These are phyloP conservation scores for Auricularia sp. DNA, from an alignment of 768 basidiomycete species.

Conservation along the genomic window DNA sequence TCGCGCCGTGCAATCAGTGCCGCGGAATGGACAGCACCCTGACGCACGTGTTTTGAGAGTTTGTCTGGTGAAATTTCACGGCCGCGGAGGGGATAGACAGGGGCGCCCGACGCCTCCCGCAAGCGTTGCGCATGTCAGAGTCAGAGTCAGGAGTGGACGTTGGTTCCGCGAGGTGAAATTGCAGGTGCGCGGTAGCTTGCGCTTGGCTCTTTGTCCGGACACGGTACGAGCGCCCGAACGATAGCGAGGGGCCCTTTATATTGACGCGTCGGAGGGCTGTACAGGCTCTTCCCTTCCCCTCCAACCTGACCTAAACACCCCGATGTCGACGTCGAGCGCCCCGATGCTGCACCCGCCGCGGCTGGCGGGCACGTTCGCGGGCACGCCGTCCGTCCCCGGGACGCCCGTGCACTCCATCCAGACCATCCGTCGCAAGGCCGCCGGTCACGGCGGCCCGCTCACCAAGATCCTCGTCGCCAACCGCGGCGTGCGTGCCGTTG, in stretches of 20 bases:
- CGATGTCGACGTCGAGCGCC: neutral
- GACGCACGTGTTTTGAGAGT: neutral
- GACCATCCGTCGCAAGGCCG: conserved; percentile 82
- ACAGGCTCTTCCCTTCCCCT: too few relatives aligned
- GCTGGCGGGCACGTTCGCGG: conserved; percentile 61
- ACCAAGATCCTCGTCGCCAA: conserved; percentile 91
- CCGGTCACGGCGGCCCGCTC: conserved; percentile 81
- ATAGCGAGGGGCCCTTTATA: neutral
- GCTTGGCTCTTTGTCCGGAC: too few relatives aligned
- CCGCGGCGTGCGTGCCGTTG: conserved; percentile 58
- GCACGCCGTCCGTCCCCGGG: conserved; percentile 66
- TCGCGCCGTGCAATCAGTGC: too few relatives aligned
- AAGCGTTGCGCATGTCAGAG: too few relatives aligned
- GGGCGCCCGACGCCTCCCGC: neutral
- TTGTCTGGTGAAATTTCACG: neutral
- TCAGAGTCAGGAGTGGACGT: too few relatives aligned
- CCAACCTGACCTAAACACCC: neutral
- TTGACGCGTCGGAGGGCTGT: neutral
- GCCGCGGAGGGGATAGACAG: neutral
- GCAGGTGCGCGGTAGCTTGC: too few relatives aligned
- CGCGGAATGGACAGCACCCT: neutral
- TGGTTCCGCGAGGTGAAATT: too few relatives aligned
- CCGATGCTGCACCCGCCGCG: conserved; percentile 55
- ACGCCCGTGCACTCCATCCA: conserved; percentile 87
- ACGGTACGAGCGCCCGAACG: too few relatives aligned